These are phyloP conservation scores for Aeschynomene evenia DNA, from an alignment of 306 rosid genomes.

Conservation along the genomic window DNA sequence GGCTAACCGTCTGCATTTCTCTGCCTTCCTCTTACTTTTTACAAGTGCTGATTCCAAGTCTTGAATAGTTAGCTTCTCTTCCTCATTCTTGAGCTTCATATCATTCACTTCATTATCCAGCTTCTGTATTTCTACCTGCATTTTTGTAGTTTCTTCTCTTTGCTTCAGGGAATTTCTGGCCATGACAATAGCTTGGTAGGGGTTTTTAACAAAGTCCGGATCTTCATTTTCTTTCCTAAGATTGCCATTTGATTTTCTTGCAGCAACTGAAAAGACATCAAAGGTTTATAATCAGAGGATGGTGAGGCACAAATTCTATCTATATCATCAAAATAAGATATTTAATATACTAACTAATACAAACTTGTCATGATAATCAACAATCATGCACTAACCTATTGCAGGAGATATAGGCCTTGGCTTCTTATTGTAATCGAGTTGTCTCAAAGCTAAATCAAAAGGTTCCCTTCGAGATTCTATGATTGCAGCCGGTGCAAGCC, in stretches of 20 bases:
- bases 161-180: conserved; percentile 90
- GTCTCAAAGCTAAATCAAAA: conserved; percentile 63
- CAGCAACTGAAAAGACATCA: conserved; percentile 40
- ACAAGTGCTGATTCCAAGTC: conserved; percentile 68
- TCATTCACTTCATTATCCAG: conserved; percentile 74
- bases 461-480: conserved; percentile 67
- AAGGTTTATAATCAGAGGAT: background rate
- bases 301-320: conserved; percentile 1
- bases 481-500: conserved; percentile 93
- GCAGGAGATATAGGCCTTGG: conserved; percentile 60
- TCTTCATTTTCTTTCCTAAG: conserved; percentile 74
- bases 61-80: conserved; percentile 72
- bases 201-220: conserved; percentile 55
- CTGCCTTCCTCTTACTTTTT: conserved; percentile 75
- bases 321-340: background rate
- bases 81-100: conserved; percentile 71
- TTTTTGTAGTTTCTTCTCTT: conserved; percentile 64
- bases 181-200: conserved; percentile 83
- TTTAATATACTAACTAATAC: background rate
- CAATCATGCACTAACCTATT: conserved; percentile 54
- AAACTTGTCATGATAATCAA: conserved; percentile 3
- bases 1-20: conserved; percentile 80
- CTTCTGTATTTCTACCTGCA: conserved; percentile 69
- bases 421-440: conserved; percentile 69
- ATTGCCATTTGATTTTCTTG: conserved; percentile 48